phyloP scores from a whole-genome alignment of 164 flowering plant genomes.

The Buxus sempervirens region DNA sequence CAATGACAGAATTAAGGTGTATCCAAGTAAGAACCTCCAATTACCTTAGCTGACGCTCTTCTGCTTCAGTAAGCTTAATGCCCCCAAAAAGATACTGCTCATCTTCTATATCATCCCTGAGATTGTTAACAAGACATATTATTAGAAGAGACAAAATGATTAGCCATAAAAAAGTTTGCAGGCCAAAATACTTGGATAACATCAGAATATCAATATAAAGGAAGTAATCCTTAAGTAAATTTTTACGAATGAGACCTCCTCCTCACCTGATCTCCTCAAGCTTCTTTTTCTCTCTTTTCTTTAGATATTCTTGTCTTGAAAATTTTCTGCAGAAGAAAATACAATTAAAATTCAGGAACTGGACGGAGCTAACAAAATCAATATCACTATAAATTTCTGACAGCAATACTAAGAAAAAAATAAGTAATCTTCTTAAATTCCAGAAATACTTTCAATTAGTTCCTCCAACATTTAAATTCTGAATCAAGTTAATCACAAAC shows the following conservation, averaged over 20 bases:
- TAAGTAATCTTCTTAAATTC: not conserved
- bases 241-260: not conserved
- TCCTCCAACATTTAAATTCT: not conserved
- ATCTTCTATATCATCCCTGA: constrained; percentile 93
- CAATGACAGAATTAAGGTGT: no score
- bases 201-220: not conserved
- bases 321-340: constrained; percentile 53
- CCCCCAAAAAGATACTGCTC: constrained; percentile 88
- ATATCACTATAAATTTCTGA: not conserved
- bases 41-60: constrained; percentile 71
- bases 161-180: constrained; percentile 1
- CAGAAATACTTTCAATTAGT: no score
- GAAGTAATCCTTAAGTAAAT: not conserved
- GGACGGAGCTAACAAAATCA: not conserved
- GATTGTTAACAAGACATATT: constrained; percentile 1
- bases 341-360: not conserved
- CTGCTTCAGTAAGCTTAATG: constrained; percentile 75
- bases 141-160: not conserved
- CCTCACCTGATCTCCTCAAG: constrained; percentile 79
- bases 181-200: not conserved
- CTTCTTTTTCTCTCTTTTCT: constrained; percentile 97
- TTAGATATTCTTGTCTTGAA: constrained; percentile 88
- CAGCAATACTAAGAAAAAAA: not conserved
- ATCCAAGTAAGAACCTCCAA: not conserved
- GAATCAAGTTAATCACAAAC: not conserved